These are phyloP conservation scores for Cryphonectria carpinicola DNA, from an alignment of 2,329 filamentous ascomycete species.

Conservation along the genomic window DNA sequence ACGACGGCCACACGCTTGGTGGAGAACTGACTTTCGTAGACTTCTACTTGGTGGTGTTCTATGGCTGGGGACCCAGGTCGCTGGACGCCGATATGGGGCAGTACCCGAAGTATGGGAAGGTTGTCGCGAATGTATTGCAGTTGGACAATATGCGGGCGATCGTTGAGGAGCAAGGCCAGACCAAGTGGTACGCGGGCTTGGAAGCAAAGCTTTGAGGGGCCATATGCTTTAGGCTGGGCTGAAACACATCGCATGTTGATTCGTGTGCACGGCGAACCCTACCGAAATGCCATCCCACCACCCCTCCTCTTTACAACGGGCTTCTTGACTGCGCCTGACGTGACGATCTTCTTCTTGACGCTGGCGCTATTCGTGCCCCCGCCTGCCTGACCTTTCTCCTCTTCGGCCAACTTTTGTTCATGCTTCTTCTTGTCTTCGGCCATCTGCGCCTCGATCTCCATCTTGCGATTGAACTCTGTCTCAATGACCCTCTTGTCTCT, in stretches of 20 bases:
- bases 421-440: constrained; percentile 77
- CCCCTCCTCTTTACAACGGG: constrained; percentile 61
- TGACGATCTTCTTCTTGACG: constrained; percentile 59
- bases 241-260: not conserved
- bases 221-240: not conserved
- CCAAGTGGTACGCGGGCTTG: not conserved
- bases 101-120: not conserved
- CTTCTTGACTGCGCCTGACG: constrained; percentile 65
- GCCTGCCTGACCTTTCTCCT: constrained; percentile 50
- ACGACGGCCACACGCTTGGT: constrained; percentile 13
- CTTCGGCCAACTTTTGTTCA: constrained; percentile 59
- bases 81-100: not conserved
- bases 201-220: not conserved
- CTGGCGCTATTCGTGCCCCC: constrained; percentile 37
- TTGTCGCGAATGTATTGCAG: not conserved
- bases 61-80: not conserved
- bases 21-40: constrained; percentile 33
- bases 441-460: constrained; percentile 94
- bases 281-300: constrained; percentile 42
- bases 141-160: not conserved
- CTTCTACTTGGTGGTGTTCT: constrained; percentile 24
- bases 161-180: constrained; percentile 8
- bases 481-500: constrained; percentile 86
- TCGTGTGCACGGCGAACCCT: not conserved
- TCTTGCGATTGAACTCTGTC: constrained; percentile 87